phyloP scores from a whole-genome alignment of 2,329 filamentous ascomycete species.

The Curvularia eragrostidis region DNA sequence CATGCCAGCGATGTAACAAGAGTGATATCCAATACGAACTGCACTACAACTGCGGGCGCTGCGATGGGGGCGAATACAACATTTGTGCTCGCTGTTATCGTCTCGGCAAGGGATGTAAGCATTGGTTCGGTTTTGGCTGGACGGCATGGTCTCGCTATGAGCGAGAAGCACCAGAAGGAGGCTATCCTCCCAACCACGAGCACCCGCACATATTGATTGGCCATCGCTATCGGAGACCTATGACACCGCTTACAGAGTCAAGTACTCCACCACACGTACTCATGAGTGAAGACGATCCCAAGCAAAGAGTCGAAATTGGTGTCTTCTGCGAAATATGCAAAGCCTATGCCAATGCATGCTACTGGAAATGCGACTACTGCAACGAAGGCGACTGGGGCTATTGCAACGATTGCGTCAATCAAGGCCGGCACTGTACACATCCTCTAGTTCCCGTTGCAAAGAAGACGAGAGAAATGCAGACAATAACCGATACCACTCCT shows the following conservation, averaged over 20 bases:
- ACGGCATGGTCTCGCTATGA: slow-evolving; percentile 72
- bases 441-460: slow-evolving; percentile 78
- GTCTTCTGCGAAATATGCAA: slow-evolving; percentile 83
- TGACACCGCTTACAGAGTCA: slow-evolving; percentile 33
- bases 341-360: slow-evolving; percentile 78
- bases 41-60: slow-evolving; percentile 81
- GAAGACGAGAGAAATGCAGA: slow-evolving; percentile 44
- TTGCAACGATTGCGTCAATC: slow-evolving; percentile 86
- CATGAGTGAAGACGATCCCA: slow-evolving; percentile 71
- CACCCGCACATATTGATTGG: slow-evolving; percentile 61
- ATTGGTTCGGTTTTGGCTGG: slow-evolving; percentile 89
- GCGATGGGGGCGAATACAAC: slow-evolving; percentile 74
- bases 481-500: slow-evolving; percentile 13
- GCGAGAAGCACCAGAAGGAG: slow-evolving; percentile 51
- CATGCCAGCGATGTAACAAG: slow-evolving; percentile 74
- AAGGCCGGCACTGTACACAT: slow-evolving; percentile 81
- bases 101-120: slow-evolving; percentile 74
- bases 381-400: slow-evolving; percentile 96
- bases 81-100: slow-evolving; percentile 85
- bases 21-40: slow-evolving; percentile 81
- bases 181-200: slow-evolving; percentile 52
- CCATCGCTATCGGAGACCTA: slow-evolving; percentile 51
- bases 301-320: slow-evolving; percentile 73
- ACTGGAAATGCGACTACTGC: slow-evolving; percentile 86
- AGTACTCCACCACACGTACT: slow-evolving; percentile 29